Conservation (phyloP, 2,329 filamentous ascomycete genomes). For the Knufia petricola region DNA sequence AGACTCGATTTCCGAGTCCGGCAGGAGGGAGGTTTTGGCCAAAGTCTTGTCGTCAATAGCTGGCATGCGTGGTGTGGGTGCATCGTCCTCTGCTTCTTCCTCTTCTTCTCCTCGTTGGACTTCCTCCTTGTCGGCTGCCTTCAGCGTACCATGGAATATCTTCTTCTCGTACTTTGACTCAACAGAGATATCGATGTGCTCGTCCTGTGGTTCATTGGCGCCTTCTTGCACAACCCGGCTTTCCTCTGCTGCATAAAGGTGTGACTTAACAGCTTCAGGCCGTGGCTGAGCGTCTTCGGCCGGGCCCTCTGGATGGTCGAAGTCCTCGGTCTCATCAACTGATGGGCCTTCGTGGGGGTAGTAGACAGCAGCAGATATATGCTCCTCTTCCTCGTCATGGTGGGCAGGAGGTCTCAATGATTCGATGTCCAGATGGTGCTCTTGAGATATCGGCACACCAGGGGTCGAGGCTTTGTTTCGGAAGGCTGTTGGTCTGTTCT, state of each 20-base stretch:
- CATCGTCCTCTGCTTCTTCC: constrained; percentile 19
- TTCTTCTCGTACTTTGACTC: constrained; percentile 52
- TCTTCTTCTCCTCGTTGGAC: constrained; percentile 11
- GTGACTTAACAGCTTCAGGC: constrained; percentile 4
- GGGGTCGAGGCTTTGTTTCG: constrained; percentile 4
- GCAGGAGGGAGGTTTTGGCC: constrained; percentile 25
- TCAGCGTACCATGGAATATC: constrained; percentile 44
- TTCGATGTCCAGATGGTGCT: not conserved
- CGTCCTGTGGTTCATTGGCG: constrained; percentile 10
- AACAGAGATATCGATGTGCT: constrained; percentile 53
- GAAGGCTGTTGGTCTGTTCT: not conserved
- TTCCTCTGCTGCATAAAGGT: constrained; percentile 9
- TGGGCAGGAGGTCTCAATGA: constrained; percentile 30
- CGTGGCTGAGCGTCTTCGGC: constrained; percentile 9
- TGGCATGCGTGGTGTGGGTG: constrained; percentile 12
- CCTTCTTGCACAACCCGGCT: constrained; percentile 2
- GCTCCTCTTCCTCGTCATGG: constrained; percentile 52
- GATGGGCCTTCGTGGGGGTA: constrained; percentile 51
- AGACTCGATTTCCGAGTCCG: constrained; percentile 36
- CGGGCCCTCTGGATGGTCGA: constrained; percentile 17
- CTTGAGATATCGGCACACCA: not conserved
- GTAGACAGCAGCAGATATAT: constrained; percentile 56
- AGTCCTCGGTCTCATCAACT: constrained; percentile 30
- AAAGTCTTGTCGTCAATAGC: constrained; percentile 14
- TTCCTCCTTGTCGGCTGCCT: constrained; percentile 13